Evolutionary conservation across 805 yeast species (phyloP), one percentile per base, ranked within the genome.

Genomic region (Pichia paraexigua): DNA sequence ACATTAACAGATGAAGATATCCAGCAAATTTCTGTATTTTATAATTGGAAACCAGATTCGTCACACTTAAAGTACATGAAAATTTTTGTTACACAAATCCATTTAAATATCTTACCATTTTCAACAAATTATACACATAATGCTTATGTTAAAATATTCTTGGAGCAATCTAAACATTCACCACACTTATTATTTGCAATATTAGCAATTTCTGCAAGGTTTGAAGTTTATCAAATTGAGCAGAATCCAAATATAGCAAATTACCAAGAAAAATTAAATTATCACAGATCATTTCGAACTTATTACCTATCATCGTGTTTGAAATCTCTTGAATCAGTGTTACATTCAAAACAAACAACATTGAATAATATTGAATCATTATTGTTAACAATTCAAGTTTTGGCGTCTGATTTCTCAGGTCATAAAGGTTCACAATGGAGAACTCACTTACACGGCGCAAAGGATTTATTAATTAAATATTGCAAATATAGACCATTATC

Each of bases 151-250:
- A 62, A 62, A 24, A 60, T 66, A 28, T 64, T 68, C 45, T 51
- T 69, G 12, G 49, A 61, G 22, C 66, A 64, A 41, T 67, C 71
- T 1, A 66, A 64, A 47, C 71, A 73, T 39, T 85, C 85, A 51
- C 75, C 86, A 0, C 85, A 82, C 60, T 61, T 86, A 13, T 66
- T 86, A 41, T 85, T 86, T 49, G 89, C 91, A 0, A 74, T 85
- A 5, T 61, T 86, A 44, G 87, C 92, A 0, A 83, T 82, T 43
- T 87, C 92, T 3, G 91, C 92, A 0, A 73, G 81, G 41, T 73
- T 77, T 20, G 71, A 68, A 54, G 60, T 63, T 41, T 65, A 65
- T 47, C 68, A 67, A 50, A 57, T 64, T 22, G 56, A 56, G 41
- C 61, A 61, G 43, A 49, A 46, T 28, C 41, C 49, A 15, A 13